Percentiles rank a stretch among this genome's conserved stretches.
Evolutionary conservation across 192 early-diverging fungal species (phyloP).

Genomic region (Coemansia sp.): DNA sequence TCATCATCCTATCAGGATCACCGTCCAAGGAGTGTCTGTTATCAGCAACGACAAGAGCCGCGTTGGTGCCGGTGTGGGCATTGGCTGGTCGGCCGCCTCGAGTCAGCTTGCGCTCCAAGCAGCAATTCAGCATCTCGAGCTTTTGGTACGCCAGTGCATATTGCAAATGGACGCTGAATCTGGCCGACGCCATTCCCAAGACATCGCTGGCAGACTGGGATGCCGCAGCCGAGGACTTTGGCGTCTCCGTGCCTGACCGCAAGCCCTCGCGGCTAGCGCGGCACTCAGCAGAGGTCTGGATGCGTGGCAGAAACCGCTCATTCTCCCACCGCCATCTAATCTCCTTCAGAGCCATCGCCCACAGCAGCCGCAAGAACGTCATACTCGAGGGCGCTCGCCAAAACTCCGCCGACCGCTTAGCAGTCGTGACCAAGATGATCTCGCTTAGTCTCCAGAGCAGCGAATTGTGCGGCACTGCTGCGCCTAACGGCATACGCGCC

Average conservation of each 20-base stretch:
- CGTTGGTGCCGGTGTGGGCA: neutral
- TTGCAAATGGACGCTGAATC: constrained; percentile 58
- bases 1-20: no score
- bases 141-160: constrained; percentile 72
- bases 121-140: constrained; percentile 80
- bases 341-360: constrained; percentile 62
- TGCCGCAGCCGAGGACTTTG: neutral
- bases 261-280: constrained; percentile 1
- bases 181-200: neutral
- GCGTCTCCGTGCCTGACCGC: constrained; percentile 12
- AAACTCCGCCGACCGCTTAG: constrained; percentile 41
- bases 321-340: constrained; percentile 67
- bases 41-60: neutral
- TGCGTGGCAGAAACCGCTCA: constrained; percentile 52
- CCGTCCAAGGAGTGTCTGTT: neutral
- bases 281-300: constrained; percentile 40
- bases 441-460: constrained; percentile 52
- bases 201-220: constrained; percentile 16
- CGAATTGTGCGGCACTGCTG: constrained; percentile 41
- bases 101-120: constrained; percentile 54
- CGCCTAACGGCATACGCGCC: constrained; percentile 40
- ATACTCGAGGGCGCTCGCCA: constrained; percentile 58
- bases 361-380: constrained; percentile 67
- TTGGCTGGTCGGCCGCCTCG: neutral
- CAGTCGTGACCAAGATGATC: constrained; percentile 37